A percentile compares a stretch with the other conserved stretches of the same genome.
These are phyloP conservation scores for Fusarium fracticaudum DNA, from an alignment of 2,329 filamentous ascomycete genomes.

Conservation along the genomic window DNA sequence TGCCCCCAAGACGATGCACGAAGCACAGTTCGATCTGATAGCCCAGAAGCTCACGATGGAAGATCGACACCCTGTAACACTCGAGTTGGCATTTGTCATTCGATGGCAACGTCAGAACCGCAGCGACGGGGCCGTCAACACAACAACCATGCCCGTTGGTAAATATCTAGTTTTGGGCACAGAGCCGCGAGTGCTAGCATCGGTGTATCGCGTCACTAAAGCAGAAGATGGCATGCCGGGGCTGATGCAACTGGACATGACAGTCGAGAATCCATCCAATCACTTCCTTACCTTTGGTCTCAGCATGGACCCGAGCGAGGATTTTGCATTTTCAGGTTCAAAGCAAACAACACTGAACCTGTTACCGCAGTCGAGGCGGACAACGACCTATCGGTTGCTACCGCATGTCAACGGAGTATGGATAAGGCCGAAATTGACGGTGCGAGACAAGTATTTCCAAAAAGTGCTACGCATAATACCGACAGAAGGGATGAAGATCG, in stretches of 20 bases:
- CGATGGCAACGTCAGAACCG: constrained; percentile 73
- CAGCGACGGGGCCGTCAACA: constrained; percentile 57
- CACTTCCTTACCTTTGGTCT: constrained; percentile 95
- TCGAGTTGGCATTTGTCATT: constrained; percentile 80
- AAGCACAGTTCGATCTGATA: constrained; percentile 77
- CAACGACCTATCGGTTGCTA: constrained; percentile 77
- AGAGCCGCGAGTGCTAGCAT: constrained; percentile 85
- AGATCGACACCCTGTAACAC: constrained; percentile 77
- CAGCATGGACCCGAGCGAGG: constrained; percentile 89
- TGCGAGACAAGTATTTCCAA: constrained; percentile 92
- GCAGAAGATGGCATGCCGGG: constrained; percentile 42
- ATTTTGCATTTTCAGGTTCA: constrained; percentile 91
- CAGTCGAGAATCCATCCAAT: constrained; percentile 91
- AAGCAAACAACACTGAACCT: constrained; percentile 85
- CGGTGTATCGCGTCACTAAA: constrained; percentile 55
- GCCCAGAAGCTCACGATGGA: constrained; percentile 83
- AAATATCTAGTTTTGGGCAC: constrained; percentile 81
- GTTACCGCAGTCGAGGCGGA: constrained; percentile 80
- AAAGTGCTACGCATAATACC: constrained; percentile 85
- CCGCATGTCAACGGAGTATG: constrained; percentile 73
- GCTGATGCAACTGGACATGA: constrained; percentile 63
- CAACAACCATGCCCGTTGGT: constrained; percentile 78
- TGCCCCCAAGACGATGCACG: constrained; percentile 73
- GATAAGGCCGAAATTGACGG: constrained; percentile 77
- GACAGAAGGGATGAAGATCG: constrained; percentile 75